Evolutionary conservation across 2,329 filamentous ascomycete genomes (phyloP).

Genomic region (Microdochium bolleyi): DNA sequence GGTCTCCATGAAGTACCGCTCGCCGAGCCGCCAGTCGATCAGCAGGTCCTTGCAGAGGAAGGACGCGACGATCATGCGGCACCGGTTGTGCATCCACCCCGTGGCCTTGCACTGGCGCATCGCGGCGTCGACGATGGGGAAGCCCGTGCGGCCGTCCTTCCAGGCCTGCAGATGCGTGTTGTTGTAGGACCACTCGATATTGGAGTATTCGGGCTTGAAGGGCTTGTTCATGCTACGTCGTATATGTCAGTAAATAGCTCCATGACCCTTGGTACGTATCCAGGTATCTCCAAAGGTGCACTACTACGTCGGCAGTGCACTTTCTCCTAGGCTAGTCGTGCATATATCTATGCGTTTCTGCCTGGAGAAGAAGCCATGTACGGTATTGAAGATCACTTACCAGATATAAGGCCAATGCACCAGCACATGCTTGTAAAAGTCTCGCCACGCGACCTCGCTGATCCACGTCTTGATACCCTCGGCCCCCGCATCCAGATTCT

Average conservation of each 20-base stretch:
- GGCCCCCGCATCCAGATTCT: conserved; percentile 58
- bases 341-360: too few species aligned
- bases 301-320: too few species aligned
- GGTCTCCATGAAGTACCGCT: conserved; percentile 75
- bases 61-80: conserved; percentile 75
- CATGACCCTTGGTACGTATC: too few species aligned
- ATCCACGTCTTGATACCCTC: conserved; percentile 68
- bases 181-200: conserved; percentile 77
- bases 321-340: too few species aligned
- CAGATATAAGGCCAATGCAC: conserved; percentile 79
- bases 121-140: conserved; percentile 76
- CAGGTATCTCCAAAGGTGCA: too few species aligned
- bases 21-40: conserved; percentile 77
- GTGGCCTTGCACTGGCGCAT: conserved; percentile 67
- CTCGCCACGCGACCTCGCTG: conserved; percentile 76
- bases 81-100: conserved; percentile 79
- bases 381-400: too few species aligned
- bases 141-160: conserved; percentile 68
- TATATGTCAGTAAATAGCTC: too few species aligned
- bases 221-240: conserved; percentile 46
- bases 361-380: too few species aligned
- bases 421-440: conserved; percentile 83
- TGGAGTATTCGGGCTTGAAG: conserved; percentile 74
- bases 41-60: conserved; percentile 76
- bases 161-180: conserved; percentile 62